A percentile compares a stretch with the other conserved stretches of the same genome.
These are phyloP conservation scores for Viridothelium virens DNA, from an alignment of 495 filamentous ascomycete genomes.

Conservation along the genomic window DNA sequence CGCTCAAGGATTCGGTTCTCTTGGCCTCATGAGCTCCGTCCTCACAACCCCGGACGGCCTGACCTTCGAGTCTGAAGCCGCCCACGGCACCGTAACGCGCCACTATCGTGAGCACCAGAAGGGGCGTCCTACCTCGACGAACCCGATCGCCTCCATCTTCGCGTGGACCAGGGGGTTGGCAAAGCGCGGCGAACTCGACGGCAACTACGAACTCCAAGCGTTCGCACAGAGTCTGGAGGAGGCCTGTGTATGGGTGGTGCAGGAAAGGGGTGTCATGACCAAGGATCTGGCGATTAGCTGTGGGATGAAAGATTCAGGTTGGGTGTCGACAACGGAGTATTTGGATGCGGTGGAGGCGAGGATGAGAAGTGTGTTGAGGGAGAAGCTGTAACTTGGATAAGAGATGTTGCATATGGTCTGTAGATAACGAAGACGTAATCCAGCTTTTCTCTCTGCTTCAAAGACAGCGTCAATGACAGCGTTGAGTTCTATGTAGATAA, in stretches of 20 bases:
- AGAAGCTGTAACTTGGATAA: slow-evolving; percentile 37
- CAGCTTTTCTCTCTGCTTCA: too few relatives aligned
- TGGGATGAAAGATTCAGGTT: slow-evolving; percentile 69
- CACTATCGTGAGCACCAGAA: slow-evolving; percentile 99
- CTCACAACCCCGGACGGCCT: slow-evolving; percentile 91
- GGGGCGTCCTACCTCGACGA: slow-evolving; percentile 91
- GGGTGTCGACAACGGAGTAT: slow-evolving; percentile 85
- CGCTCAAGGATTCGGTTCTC: slow-evolving; percentile 94
- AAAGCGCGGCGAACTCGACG: slow-evolving; percentile 84
- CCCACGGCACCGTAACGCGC: slow-evolving; percentile 95
- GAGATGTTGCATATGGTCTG: neutral
- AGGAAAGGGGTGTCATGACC: slow-evolving; percentile 93
- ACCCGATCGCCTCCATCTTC: slow-evolving; percentile 97
- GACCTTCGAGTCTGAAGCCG: slow-evolving; percentile 95
- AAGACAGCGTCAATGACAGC: too few relatives aligned
- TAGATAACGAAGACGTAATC: too few relatives aligned
- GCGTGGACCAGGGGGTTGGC: slow-evolving; percentile 95
- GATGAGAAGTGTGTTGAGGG: slow-evolving; percentile 57
- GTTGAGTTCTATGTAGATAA: neutral
- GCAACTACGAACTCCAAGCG: slow-evolving; percentile 74
- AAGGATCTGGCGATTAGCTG: slow-evolving; percentile 92
- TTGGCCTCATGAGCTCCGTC: slow-evolving; percentile 96
- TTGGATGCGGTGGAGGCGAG: slow-evolving; percentile 80
- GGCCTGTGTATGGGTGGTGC: slow-evolving; percentile 90
- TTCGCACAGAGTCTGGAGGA: slow-evolving; percentile 89